Evolutionary conservation across 2,329 filamentous ascomycete genomes (phyloP), one percentile per base, ranked within the genome.

Genomic region (Gaeumannomyces sp.): DNA sequence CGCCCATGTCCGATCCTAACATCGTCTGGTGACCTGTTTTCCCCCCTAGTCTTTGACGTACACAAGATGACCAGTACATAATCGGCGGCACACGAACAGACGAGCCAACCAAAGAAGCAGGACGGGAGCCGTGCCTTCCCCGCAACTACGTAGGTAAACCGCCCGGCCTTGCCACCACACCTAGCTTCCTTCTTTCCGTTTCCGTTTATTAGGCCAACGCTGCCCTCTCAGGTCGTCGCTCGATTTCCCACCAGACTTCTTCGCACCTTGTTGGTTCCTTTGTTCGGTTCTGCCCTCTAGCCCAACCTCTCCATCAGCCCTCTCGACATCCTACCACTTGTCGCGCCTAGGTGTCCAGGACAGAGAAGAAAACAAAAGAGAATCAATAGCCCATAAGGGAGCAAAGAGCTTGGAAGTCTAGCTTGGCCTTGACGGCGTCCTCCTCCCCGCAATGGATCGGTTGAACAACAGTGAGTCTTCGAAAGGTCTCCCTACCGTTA

Each of bases 381-480:
- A 19, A 10, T 19, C 33, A 35, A 35, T 8, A 8, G 38, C 19
- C 38, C 7, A 7, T 5, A 45, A 45, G 13, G 16, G 4, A 19
- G 38, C 3, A 16, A 19, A 45, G 38, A 45, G 38, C 16, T 45
- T 45, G 14, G 16, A 6, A 45, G 16, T 45, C 45, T n/a, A 53
- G 22, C 45, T 53, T 19, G 19, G 45, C 45, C 45, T 53, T n/a
- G 45, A 53, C 19, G 38, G 38, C 38, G 45, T 19, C 11, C 8
- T 53, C 10, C 22, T 53, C 10, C 3, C 16, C 19, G 60, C n/a
- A 27, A 35, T 59, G 64, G 59, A 59, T 14, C 31, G 25, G 29
- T 25, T 63, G 22, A 62, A 64, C 68, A 66, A 66, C 56, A 67
- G 67, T 68, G 66, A 61, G 64, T 63, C 19, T 14, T 11, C 5